Conservation (phyloP, 2,329 filamentous ascomycete species). For the Blumeria graminis region DNA sequence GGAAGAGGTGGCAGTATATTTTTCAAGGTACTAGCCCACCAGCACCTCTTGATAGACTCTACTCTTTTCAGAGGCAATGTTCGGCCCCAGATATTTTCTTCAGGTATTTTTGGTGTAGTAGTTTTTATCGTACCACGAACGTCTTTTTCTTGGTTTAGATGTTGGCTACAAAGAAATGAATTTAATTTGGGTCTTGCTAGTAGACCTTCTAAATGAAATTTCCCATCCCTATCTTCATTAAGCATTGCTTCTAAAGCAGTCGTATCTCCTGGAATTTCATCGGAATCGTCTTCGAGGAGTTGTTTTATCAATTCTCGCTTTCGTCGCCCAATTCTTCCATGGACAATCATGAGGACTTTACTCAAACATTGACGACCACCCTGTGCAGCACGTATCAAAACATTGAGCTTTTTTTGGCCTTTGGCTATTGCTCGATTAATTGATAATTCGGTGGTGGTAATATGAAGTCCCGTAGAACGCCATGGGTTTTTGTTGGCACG, state of each 20-base stretch:
- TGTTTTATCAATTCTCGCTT: slow-evolving; percentile 23
- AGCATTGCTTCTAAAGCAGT: slow-evolving; percentile 9
- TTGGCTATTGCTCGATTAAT: slow-evolving; percentile 14
- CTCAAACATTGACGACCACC: slow-evolving; percentile 25
- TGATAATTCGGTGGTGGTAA: no score
- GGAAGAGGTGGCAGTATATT: slow-evolving; percentile 30
- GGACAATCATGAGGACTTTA: slow-evolving; percentile 23
- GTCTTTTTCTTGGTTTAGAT: slow-evolving; percentile 5
- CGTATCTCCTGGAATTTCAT: slow-evolving; percentile 19
- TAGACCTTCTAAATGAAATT: background rate
- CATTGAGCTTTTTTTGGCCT: slow-evolving; percentile 21
- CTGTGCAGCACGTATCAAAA: slow-evolving; percentile 26
- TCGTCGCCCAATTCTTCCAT: slow-evolving; percentile 27
- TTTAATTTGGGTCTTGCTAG: slow-evolving; percentile 5
- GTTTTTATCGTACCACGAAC: slow-evolving; percentile 5
- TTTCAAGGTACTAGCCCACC: slow-evolving; percentile 22
- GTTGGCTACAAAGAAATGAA: slow-evolving; percentile 10
- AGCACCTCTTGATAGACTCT: slow-evolving; percentile 21
- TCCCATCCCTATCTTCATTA: background rate
- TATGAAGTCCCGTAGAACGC: background rate
- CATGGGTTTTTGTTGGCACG: no score
- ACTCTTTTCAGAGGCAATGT: slow-evolving; percentile 18
- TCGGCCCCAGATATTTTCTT: slow-evolving; percentile 25
- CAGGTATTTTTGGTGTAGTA: slow-evolving; percentile 18
- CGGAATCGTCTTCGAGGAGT: slow-evolving; percentile 15